These are phyloP conservation scores for Hypholoma sublateritium DNA, from an alignment of 768 basidiomycete species.

Conservation along the genomic window DNA sequence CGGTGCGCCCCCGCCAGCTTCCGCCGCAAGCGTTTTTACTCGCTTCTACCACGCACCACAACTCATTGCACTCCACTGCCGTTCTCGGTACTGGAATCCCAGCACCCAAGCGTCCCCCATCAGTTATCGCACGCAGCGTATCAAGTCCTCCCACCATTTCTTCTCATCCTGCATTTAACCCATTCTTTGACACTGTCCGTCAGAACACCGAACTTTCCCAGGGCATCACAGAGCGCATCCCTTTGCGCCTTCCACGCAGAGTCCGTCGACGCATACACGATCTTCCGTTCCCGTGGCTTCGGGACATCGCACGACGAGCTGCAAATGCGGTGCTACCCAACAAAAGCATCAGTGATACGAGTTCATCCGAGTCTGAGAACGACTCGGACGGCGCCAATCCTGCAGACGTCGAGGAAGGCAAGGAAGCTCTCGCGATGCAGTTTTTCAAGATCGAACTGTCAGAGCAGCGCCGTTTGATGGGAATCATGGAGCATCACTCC, in stretches of 20 bases:
- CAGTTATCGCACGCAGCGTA: conserved; percentile 7
- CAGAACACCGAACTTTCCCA: conserved; percentile 82
- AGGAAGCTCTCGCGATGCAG: conserved; percentile 85
- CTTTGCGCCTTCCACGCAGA: conserved; percentile 54
- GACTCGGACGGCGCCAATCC: conserved; percentile 25
- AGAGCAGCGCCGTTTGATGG: conserved; percentile 86
- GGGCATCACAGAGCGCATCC: conserved; percentile 78
- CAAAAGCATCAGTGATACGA: conserved; percentile 20
- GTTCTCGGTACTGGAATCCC: conserved; percentile 9
- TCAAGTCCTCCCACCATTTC: conserved; percentile 14
- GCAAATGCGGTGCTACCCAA: conserved; percentile 24
- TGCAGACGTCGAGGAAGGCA: conserved; percentile 59
- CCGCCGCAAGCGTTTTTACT: conserved; percentile 65
- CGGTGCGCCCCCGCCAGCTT: conserved; percentile 55
- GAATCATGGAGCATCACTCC: conserved; percentile 89
- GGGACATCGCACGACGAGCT: conserved; percentile 63
- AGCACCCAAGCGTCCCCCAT: conserved; percentile 10
- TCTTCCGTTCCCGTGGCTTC: conserved; percentile 79
- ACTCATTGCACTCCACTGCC: conserved; percentile 24
- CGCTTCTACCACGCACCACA: conserved; percentile 40
- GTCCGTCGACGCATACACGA: conserved; percentile 64
- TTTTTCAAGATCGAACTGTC: conserved; percentile 92
- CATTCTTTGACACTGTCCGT: conserved; percentile 93
- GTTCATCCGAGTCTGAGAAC: conserved; percentile 31
- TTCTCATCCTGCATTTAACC: conserved; percentile 59